Conservation (phyloP, 176 grass and related monocot species). For the Guadua angustifolia region DNA sequence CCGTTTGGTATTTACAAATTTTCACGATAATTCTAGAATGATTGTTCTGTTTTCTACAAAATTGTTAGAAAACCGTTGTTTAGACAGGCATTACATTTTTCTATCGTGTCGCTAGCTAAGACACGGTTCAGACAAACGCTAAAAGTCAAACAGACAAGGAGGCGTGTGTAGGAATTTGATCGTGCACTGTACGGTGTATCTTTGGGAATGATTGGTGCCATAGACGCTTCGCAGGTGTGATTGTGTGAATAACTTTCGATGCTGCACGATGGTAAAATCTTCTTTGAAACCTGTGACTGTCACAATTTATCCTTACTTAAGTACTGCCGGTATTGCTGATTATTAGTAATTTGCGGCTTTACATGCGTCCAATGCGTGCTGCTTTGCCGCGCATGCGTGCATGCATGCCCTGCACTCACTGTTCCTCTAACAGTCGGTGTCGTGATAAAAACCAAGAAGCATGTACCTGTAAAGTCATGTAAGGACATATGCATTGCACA, state of each 20-base stretch:
- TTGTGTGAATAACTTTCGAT: not conserved
- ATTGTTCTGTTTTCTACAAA: not conserved
- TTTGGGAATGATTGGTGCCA: slow-evolving; percentile 11
- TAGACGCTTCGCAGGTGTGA: not conserved
- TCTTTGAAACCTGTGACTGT: slow-evolving; percentile 13
- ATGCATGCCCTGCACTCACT: not conserved
- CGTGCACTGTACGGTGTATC: slow-evolving; percentile 2
- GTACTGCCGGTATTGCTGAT: not conserved
- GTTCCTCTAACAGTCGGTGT: not conserved
- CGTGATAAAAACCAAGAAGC: slow-evolving; percentile 24
- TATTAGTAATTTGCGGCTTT: not conserved
- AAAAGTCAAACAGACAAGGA: not conserved
- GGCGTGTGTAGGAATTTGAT: not conserved
- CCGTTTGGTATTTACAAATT: not conserved
- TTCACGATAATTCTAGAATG: not conserved
- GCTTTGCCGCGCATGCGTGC: not conserved
- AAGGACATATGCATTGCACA: not conserved
- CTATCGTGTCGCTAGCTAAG: not conserved
- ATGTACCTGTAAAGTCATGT: not conserved
- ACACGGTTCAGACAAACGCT: not conserved
- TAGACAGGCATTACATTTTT: not conserved
- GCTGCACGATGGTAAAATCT: not conserved
- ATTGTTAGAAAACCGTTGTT: not conserved
- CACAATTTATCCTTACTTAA: not conserved
- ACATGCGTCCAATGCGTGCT: not conserved